These are phyloP conservation scores for Macrolepiota albuminosa DNA, from an alignment of 768 basidiomycete species.

Conservation along the genomic window DNA sequence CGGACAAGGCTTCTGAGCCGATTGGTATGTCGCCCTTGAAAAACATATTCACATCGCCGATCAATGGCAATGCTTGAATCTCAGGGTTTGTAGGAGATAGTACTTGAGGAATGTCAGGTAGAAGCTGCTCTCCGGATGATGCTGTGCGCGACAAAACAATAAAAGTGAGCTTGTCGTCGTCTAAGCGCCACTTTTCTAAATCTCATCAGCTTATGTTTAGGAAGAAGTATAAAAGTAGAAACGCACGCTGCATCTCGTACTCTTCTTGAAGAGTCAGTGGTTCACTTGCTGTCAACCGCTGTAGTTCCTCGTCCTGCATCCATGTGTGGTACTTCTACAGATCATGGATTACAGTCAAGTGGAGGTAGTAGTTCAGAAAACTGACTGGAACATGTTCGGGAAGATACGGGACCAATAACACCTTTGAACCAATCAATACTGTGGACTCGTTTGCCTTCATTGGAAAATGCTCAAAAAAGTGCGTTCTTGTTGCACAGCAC, in stretches of 20 bases:
- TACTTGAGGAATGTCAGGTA: slow-evolving; percentile 1
- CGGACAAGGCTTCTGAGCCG: slow-evolving; percentile 1
- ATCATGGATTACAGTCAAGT: neutral
- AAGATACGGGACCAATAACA: slow-evolving; percentile 81
- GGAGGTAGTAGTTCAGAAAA: slow-evolving; percentile 1
- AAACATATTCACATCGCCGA: slow-evolving; percentile 93
- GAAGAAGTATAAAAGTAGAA: neutral
- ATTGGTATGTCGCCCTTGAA: slow-evolving; percentile 48
- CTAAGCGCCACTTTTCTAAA: slow-evolving; percentile 78
- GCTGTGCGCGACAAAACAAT: slow-evolving; percentile 63
- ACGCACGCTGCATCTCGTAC: slow-evolving; percentile 81
- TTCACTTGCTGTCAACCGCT: slow-evolving; percentile 80
- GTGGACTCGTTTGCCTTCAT: slow-evolving; percentile 70
- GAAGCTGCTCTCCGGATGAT: slow-evolving; percentile 7
- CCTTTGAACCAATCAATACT: slow-evolving; percentile 58
- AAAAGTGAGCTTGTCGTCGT: slow-evolving; percentile 90
- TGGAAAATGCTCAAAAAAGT: neutral
- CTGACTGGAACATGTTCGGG: slow-evolving; percentile 46
- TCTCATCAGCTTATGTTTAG: neutral
- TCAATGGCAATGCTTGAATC: slow-evolving; percentile 50
- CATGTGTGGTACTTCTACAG: slow-evolving; percentile 80
- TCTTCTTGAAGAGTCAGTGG: slow-evolving; percentile 77
- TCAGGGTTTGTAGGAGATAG: slow-evolving; percentile 29
- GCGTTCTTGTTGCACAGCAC: too few relatives aligned
- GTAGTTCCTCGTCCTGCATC: slow-evolving; percentile 77